A percentile compares a stretch with the other conserved stretches of the same genome.
These are phyloP conservation scores for Fagopyrum tataricum DNA, from an alignment of 148 eudicot genomes.

Conservation along the genomic window DNA sequence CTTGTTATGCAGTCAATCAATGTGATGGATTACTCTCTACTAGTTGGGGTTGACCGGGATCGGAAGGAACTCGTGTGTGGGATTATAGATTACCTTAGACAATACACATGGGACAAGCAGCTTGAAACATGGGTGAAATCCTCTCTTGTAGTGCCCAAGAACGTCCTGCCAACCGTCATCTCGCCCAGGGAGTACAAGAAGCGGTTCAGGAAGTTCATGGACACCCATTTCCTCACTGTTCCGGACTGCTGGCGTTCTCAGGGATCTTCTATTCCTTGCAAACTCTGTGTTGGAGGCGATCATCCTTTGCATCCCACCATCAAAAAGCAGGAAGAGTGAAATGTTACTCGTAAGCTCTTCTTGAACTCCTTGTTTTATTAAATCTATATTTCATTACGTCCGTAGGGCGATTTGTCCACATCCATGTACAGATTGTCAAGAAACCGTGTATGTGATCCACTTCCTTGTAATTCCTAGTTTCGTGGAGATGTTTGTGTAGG, in stretches of 20 bases:
- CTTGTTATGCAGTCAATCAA: conserved; percentile 49
- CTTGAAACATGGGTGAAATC: conserved; percentile 88
- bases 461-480: neutral
- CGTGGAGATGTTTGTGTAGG: neutral
- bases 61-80: conserved; percentile 73
- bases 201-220: conserved; percentile 87
- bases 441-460: neutral
- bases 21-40: conserved; percentile 94
- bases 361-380: neutral
- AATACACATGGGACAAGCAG: conserved; percentile 94
- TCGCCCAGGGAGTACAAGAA: conserved; percentile 80
- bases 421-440: neutral
- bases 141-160: conserved; percentile 73
- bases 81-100: conserved; percentile 81
- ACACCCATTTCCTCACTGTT: conserved; percentile 66
- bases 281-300: conserved; percentile 44
- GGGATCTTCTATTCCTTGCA: conserved; percentile 63
- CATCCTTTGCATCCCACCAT: neutral
- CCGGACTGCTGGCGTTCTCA: conserved; percentile 90
- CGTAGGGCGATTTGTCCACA: neutral
- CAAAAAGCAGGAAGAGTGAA: neutral
- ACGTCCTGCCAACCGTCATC: conserved; percentile 63
- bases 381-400: no score
- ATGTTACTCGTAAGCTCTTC: neutral
- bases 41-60: conserved; percentile 79